Conservation (phyloP, 306 rosid genomes). For the Nissolia schottii region DNA sequence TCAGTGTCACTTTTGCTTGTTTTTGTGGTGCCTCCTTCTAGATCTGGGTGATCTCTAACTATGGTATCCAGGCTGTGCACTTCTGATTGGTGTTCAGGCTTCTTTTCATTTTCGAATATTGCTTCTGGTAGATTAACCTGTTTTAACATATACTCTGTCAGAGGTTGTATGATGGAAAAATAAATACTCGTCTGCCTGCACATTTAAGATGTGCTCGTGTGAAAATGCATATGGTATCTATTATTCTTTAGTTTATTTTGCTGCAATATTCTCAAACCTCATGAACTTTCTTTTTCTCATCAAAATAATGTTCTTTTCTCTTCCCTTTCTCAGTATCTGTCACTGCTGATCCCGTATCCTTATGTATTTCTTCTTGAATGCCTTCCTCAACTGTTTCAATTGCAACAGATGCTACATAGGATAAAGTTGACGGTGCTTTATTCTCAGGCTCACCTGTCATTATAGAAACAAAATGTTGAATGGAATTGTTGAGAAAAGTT, state of each 20-base stretch:
- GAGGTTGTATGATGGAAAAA: background rate
- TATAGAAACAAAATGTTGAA: background rate
- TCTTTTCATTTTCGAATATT: background rate
- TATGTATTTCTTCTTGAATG: background rate
- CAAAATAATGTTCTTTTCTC: background rate
- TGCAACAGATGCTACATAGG: no score
- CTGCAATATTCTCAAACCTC: slow-evolving; percentile 24
- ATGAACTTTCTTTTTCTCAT: background rate
- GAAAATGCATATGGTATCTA: background rate
- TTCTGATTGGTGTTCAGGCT: background rate
- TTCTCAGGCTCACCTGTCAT: background rate
- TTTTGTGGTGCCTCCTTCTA: slow-evolving; percentile 8
- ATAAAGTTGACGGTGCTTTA: background rate
- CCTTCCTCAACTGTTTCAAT: background rate
- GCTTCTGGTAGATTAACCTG: background rate
- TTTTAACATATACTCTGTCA: background rate
- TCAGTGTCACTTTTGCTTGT: background rate
- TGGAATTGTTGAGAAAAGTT: background rate
- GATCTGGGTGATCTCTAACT: background rate
- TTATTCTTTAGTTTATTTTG: background rate
- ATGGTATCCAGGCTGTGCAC: background rate
- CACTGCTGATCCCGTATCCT: background rate
- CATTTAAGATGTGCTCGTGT: background rate
- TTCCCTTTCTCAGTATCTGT: background rate
- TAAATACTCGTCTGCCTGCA: no score